Base-by-base conservation (phyloP, 768 basidiomycete genomes). In the Suillus weaverae region DNA sequence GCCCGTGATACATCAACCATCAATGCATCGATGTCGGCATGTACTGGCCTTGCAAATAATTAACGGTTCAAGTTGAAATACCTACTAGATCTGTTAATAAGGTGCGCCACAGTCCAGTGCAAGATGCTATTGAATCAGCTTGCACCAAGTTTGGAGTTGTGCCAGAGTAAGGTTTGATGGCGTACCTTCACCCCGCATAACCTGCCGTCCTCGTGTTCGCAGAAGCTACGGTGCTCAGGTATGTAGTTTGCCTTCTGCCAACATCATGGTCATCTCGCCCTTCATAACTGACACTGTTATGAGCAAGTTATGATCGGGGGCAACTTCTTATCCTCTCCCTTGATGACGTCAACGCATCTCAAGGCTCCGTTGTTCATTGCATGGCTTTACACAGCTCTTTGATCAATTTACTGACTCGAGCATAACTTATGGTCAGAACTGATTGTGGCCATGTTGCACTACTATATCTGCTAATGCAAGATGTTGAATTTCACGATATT, bases 151-250 rank as follows among this genome's bases (percentile, higher is more conserved):
- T 50, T 38, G 36, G 22, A 4, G 6, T 22, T 26, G 16, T 5
- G 26, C 50, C 13, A 56, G 20, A 36, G 26, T 54, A 54, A 54
- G 39, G 57, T 59, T 59, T 59, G 39, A 59, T 41, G 16, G 26
- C 13, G 18, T 13, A 7, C 39, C 26, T 30, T 30, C 39, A 7
- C 53, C 53, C 53, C 32, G 18, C 26, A 57, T 38, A 14, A 39
- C 26, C 38, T 53, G 18, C 51, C 10, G n/a, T 32, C 30, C 50
- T 30, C 26, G 8, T 16, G 22, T 26, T 50, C 26, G 4, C 55
- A 56, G 18, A 57, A 36, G 38, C n/a, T 22, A 22, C n/a, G 33
- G 1, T 5, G 8, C 54, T 35, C 11, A n/a, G 16, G 51, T 5
- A 13, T 38, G 14, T 22, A 14, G 14, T 36, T 56, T 22, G 10